Base-by-base conservation (phyloP, 106 monocot species). In the Phalaenopsis equestris region DNA sequence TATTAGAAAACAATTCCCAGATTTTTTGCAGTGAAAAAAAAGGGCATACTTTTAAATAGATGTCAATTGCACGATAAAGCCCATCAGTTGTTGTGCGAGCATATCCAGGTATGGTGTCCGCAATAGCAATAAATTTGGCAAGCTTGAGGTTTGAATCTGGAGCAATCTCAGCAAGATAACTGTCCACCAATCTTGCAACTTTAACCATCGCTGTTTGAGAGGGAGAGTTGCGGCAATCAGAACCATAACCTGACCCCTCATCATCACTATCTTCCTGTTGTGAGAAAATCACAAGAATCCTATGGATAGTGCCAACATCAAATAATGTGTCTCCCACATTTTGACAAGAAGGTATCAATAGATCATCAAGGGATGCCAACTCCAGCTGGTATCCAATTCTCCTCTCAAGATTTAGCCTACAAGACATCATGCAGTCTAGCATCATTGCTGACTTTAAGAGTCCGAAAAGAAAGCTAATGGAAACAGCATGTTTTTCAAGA, bases 81-180 rank as follows among this genome's bases (percentile, higher is more conserved):
- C 87, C 87, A 86, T 90, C 90, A 68, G 86, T 84, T 14, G 57
- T 84, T 17, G 64, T 49, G 8, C 90, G 83, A 67, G 87, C 87
- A 84, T 84, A 80, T 52, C 70, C 82, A 56, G 90, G 90, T 70
- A 90, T 73, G 11, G 82, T 67, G 41, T 86, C 83, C 8, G 85
- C 87, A 48, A 90, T 47, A 61, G 42, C 85, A 17, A 85, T 80
- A 75, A 87, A 90, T 55, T 82, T 90, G 24, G 68, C 79, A 45
- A 87, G 77, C n/a, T 75, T 84, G 42, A 90, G 85, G 39, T 91
- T 88, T 67, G 84, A 46, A 81, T 88, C 90, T 5, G 88, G 75
- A 75, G 90, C 88, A 76, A 91, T 91, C 79, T 91, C 90, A 30
- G 87, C 86, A 82, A 91, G 90, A 79, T 88, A 91, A 30, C 19